Conservation (phyloP, 148 eudicot species). For the Heliamphora exappendiculata region DNA sequence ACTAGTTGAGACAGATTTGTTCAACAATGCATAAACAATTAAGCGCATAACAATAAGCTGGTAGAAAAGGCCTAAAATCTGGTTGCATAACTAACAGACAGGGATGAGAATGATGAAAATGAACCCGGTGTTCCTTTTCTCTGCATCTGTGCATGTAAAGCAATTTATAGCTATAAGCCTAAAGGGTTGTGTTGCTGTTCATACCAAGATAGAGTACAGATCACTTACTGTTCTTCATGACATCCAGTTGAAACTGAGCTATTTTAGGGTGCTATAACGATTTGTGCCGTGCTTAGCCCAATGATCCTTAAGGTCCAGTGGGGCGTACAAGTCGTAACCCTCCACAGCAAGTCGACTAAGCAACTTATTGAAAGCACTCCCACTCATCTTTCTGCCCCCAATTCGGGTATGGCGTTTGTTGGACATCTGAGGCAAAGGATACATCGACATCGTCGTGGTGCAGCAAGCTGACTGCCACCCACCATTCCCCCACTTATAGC, state of each 20-base stretch:
- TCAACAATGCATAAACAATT: too few species aligned
- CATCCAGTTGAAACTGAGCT: slow-evolving; percentile 8
- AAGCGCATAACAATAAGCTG: too few species aligned
- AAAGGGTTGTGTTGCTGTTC: too few species aligned
- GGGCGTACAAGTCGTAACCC: slow-evolving; percentile 29
- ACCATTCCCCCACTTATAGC: slow-evolving; percentile 49
- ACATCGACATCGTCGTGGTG: slow-evolving; percentile 35
- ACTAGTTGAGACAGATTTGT: too few species aligned
- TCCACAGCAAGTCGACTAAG: slow-evolving; percentile 31
- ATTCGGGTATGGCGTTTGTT: slow-evolving; percentile 31
- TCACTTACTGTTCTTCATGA: too few species aligned
- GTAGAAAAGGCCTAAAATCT: too few species aligned
- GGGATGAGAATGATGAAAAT: too few species aligned
- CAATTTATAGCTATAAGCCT: too few species aligned
- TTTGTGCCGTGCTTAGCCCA: slow-evolving; percentile 44
- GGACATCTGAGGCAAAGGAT: slow-evolving; percentile 33
- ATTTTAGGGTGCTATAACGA: slow-evolving; percentile 31
- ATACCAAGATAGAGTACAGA: too few species aligned
- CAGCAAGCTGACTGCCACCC: slow-evolving; percentile 51
- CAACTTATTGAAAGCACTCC: slow-evolving; percentile 29
- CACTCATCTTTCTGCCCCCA: slow-evolving; percentile 46
- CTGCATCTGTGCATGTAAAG: too few species aligned
- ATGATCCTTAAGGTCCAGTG: slow-evolving; percentile 38
- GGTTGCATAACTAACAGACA: too few species aligned
- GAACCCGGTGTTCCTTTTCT: too few species aligned